Evolutionary conservation across 2,329 filamentous ascomycete species (phyloP).

Genomic region (Cladosporium sp.): DNA sequence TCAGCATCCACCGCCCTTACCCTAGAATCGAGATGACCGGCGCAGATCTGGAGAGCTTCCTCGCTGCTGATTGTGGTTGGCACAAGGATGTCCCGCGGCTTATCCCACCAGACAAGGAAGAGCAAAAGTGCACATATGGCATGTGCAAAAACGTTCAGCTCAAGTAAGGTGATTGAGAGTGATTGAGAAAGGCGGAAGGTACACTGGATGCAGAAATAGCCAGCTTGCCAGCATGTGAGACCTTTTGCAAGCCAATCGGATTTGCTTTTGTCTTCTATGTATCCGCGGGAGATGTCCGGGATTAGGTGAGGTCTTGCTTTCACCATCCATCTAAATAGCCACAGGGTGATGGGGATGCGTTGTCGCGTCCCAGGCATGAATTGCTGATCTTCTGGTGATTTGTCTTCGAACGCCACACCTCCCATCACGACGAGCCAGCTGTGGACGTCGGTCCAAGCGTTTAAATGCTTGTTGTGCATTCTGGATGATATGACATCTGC

Average conservation of each 20-base stretch:
- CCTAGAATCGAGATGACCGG: neutral
- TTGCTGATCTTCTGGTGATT: neutral
- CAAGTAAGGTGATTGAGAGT: constrained; percentile 25
- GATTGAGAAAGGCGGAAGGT: constrained; percentile 20
- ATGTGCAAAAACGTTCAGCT: constrained; percentile 28
- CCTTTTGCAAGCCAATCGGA: constrained; percentile 22
- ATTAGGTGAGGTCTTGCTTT: neutral
- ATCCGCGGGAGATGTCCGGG: neutral
- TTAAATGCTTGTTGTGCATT: neutral
- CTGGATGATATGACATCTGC: neutral
- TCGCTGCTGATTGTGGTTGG: neutral
- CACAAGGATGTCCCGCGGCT: constrained; percentile 24
- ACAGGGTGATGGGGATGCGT: neutral
- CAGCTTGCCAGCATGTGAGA: constrained; percentile 23
- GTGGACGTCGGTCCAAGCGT: constrained; percentile 25
- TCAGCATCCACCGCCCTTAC: neutral
- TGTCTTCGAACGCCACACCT: constrained; percentile 22
- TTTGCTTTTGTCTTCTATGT: constrained; percentile 26
- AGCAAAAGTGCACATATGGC: constrained; percentile 25
- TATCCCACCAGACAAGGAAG: constrained; percentile 27
- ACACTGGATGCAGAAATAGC: constrained; percentile 27
- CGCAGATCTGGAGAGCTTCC: neutral
- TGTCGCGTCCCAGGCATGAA: neutral
- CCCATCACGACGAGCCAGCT: constrained; percentile 27
- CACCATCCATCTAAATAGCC: neutral